A percentile compares a stretch with the other conserved stretches of the same genome.
Conservation (phyloP, 495 filamentous ascomycete genomes). For the Podospora sp. region DNA sequence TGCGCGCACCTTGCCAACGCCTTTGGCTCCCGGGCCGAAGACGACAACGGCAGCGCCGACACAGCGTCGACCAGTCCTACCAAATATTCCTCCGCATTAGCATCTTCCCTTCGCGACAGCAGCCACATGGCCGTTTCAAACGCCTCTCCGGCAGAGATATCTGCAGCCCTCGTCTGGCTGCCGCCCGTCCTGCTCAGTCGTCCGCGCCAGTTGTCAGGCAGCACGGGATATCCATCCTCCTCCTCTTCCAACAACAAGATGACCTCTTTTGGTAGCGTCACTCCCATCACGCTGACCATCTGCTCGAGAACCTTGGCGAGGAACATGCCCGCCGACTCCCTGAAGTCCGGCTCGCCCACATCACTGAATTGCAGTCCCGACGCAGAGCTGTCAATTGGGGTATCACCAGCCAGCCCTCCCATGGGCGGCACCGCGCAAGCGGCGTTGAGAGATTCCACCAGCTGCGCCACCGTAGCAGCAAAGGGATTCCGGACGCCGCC, state of each 20-base stretch:
- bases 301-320: conserved; percentile 18
- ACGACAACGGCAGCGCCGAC: neutral
- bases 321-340: conserved; percentile 20
- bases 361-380: neutral
- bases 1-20: conserved; percentile 23
- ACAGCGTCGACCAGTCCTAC: neutral
- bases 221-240: conserved; percentile 18
- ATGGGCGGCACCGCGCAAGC: conserved; percentile 6
- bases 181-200: neutral
- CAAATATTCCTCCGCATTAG: conserved; percentile 7
- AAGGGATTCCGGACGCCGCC: conserved; percentile 15
- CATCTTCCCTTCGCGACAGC: conserved; percentile 9
- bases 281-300: conserved; percentile 17
- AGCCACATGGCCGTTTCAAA: conserved; percentile 15
- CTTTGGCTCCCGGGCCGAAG: conserved; percentile 9
- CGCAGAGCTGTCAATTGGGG: neutral
- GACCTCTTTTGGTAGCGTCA: conserved; percentile 5
- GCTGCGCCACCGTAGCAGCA: conserved; percentile 11
- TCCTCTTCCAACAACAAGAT: conserved; percentile 15
- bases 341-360: conserved; percentile 11
- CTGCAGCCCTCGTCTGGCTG: neutral
- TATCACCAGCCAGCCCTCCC: neutral
- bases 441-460: conserved; percentile 9
- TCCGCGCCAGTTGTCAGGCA: neutral
- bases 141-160: neutral